Conservation (phyloP, 1,284 basidiomycete genomes). For the Marasmius tenuissimus region DNA sequence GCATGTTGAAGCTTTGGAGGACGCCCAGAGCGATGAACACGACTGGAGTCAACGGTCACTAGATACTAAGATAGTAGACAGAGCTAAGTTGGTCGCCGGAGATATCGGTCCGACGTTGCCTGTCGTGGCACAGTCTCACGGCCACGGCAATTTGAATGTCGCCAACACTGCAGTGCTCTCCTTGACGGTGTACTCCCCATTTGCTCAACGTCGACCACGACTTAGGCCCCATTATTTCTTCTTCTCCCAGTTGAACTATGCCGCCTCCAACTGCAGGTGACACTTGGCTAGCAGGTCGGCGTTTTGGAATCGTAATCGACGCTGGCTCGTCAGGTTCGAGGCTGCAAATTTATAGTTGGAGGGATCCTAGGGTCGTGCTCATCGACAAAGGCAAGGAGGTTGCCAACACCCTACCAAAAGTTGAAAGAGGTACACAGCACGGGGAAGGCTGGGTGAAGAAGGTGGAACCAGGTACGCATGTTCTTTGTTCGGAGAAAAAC, state of each 20-base stretch:
- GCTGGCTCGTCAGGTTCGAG: slow-evolving; percentile 97
- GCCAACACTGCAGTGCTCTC: too few species aligned
- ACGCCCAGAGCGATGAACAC: too few species aligned
- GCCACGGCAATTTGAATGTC: too few species aligned
- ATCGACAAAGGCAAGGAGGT: slow-evolving; percentile 45
- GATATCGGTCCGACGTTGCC: too few species aligned
- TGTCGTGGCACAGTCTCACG: too few species aligned
- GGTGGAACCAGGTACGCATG: slow-evolving; percentile 84
- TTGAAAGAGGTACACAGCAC: slow-evolving; percentile 87
- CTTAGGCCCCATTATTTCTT: neutral
- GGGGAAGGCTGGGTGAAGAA: slow-evolving; percentile 89
- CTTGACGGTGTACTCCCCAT: too few species aligned
- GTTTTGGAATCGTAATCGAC: slow-evolving; percentile 96
- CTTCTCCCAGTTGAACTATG: slow-evolving; percentile 41
- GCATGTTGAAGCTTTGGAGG: too few species aligned
- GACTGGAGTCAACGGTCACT: too few species aligned
- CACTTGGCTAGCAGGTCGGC: slow-evolving; percentile 74
- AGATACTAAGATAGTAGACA: too few species aligned
- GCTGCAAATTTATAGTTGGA: slow-evolving; percentile 97
- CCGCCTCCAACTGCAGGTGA: slow-evolving; percentile 69
- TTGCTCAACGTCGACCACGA: too few species aligned
- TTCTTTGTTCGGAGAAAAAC: slow-evolving; percentile 5
- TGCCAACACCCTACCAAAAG: slow-evolving; percentile 65
- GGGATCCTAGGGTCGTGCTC: slow-evolving; percentile 65
- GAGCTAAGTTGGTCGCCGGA: too few species aligned